phyloP scores from a whole-genome alignment of 208 protist species.

The Angomonas deanei region DNA sequence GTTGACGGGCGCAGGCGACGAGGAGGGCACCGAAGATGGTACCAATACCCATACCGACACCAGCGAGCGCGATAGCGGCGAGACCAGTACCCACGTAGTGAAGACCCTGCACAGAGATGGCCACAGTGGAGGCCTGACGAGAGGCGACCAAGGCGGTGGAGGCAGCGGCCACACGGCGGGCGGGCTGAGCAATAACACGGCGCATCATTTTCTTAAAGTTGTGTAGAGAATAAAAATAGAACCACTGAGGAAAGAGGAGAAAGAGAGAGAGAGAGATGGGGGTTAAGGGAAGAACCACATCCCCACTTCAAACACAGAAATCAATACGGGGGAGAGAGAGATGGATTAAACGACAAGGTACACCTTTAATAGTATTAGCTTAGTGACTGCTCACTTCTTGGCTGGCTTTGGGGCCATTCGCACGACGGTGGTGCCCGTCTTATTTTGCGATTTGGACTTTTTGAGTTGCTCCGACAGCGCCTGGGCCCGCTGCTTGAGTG shows the following conservation, averaged over 20 bases:
- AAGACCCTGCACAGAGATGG: conserved; percentile 87
- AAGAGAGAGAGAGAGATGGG: too few species aligned
- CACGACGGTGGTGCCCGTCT: conserved; percentile 30
- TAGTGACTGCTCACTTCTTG: conserved; percentile 11
- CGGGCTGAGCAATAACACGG: conserved; percentile 61
- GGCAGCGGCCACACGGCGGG: conserved; percentile 35
- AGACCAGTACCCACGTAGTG: conserved; percentile 90
- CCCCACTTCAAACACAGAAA: too few species aligned
- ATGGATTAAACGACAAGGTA: conserved; percentile 1
- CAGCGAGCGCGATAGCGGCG: conserved; percentile 85
- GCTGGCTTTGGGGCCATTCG: conserved; percentile 60
- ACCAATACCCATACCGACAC: conserved; percentile 89
- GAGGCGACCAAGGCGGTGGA: conserved; percentile 30
- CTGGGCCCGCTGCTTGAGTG: conserved; percentile 55
- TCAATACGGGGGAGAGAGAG: too few species aligned
- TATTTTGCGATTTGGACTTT: conserved; percentile 13
- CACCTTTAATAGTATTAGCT: neutral
- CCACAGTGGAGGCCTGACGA: conserved; percentile 75
- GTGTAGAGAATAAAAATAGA: neutral
- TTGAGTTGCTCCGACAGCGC: conserved; percentile 65
- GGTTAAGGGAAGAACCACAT: too few species aligned
- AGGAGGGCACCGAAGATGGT: conserved; percentile 86
- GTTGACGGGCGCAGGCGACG: conserved; percentile 83
- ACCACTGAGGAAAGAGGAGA: neutral
- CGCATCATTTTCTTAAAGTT: conserved; percentile 68